Percentiles rank a stretch among this genome's conserved stretches.
These are phyloP conservation scores for Mortierella sp. DNA, from an alignment of 371 early-diverging fungal genomes.

Conservation along the genomic window DNA sequence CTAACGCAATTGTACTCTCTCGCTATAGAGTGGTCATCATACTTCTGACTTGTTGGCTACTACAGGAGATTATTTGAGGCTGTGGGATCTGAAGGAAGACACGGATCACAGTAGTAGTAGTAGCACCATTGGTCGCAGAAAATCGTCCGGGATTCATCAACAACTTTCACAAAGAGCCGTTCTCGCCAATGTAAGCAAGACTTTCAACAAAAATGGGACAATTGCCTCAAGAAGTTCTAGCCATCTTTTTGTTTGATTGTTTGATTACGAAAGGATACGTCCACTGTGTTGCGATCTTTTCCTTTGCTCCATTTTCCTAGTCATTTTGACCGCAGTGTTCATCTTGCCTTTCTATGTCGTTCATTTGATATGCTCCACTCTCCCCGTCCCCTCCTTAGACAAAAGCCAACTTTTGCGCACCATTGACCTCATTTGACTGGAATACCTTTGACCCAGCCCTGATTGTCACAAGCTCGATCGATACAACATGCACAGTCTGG, in stretches of 20 bases:
- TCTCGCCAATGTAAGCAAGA: slow-evolving; percentile 65
- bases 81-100: slow-evolving; percentile 88
- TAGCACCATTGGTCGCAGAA: slow-evolving; percentile 57
- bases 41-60: slow-evolving; percentile 83
- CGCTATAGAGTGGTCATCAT: slow-evolving; percentile 55
- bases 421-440: slow-evolving; percentile 97
- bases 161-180: slow-evolving; percentile 60
- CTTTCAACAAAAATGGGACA: not conserved
- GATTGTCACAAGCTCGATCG: slow-evolving; percentile 91
- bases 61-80: slow-evolving; percentile 85
- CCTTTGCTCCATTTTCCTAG: not conserved
- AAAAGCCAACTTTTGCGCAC: slow-evolving; percentile 83
- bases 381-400: slow-evolving; percentile 40
- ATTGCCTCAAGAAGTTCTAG: too few relatives aligned
- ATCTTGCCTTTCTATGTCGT: too few relatives aligned
- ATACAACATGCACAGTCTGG: slow-evolving; percentile 99
- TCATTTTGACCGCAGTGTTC: not conserved
- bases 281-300: not conserved
- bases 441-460: slow-evolving; percentile 86
- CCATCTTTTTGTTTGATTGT: too few relatives aligned
- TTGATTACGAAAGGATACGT: too few relatives aligned
- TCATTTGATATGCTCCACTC: too few relatives aligned
- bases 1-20: not conserved
- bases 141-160: slow-evolving; percentile 50
- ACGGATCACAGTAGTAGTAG: slow-evolving; percentile 40